phyloP scores from a whole-genome alignment of 1,139 yeast genomes.

The Taphrina confusa region DNA sequence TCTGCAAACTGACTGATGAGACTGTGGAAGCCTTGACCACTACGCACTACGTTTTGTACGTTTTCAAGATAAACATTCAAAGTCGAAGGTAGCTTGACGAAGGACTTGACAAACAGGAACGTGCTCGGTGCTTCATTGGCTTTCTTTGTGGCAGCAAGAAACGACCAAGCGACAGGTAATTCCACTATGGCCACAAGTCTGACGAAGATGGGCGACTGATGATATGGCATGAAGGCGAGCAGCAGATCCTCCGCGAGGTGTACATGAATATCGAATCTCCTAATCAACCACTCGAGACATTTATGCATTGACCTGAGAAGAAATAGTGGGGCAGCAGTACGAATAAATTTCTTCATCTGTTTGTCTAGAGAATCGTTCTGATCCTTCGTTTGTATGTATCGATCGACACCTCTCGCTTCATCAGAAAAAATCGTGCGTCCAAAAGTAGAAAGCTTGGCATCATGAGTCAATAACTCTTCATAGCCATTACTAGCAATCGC shows the following conservation, averaged over 20 bases:
- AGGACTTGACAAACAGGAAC: constrained; percentile 68
- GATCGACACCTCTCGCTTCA: constrained; percentile 72
- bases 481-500: constrained; percentile 74
- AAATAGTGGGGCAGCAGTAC: constrained; percentile 74
- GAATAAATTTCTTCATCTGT: constrained; percentile 72
- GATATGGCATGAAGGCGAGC: constrained; percentile 74
- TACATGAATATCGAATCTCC: constrained; percentile 76
- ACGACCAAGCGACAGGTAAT: constrained; percentile 64
- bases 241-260: constrained; percentile 74
- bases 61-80: constrained; percentile 65
- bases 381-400: constrained; percentile 69
- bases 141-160: constrained; percentile 70
- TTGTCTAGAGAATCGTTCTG: constrained; percentile 70
- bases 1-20: constrained; percentile 78
- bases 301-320: constrained; percentile 71
- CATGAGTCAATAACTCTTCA: constrained; percentile 67
- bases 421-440: constrained; percentile 75
- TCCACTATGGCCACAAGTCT: constrained; percentile 72
- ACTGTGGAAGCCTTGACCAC: constrained; percentile 54
- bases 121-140: constrained; percentile 65
- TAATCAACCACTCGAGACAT: constrained; percentile 91
- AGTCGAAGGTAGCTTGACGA: constrained; percentile 62
- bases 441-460: constrained; percentile 71
- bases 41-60: constrained; percentile 56
- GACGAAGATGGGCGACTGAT: constrained; percentile 68